Conservation (phyloP, 1,139 yeast species). For the Taphrina wiesneri region DNA sequence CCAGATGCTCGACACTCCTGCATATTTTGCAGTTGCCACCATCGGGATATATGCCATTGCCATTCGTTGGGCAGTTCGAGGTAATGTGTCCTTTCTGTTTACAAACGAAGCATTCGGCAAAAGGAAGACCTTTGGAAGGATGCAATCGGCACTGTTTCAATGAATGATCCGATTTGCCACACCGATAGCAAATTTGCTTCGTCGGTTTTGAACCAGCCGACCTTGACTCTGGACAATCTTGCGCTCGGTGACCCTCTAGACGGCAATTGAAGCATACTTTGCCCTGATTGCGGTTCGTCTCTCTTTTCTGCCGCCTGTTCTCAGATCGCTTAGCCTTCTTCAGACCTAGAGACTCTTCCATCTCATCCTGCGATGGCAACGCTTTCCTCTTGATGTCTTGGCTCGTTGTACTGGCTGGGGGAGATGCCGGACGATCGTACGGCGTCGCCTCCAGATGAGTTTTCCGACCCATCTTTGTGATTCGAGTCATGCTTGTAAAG, state of each 20-base stretch:
- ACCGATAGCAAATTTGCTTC: conserved; percentile 35
- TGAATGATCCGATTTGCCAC: conserved; percentile 36
- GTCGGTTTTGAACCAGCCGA: background rate
- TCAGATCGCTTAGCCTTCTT: conserved; percentile 23
- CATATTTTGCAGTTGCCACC: conserved; percentile 37
- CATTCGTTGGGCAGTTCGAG: conserved; percentile 35
- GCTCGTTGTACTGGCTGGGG: background rate
- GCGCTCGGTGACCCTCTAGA: conserved; percentile 32
- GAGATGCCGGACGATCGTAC: conserved; percentile 11
- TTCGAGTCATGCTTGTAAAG: conserved; percentile 31
- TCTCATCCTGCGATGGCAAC: conserved; percentile 5
- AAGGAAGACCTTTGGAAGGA: conserved; percentile 28
- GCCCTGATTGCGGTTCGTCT: conserved; percentile 29
- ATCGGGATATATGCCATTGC: conserved; percentile 35
- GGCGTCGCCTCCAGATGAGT: conserved; percentile 35
- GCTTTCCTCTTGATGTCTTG: background rate
- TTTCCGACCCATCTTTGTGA: conserved; percentile 35
- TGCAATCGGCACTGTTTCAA: conserved; percentile 29
- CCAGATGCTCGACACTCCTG: conserved; percentile 31
- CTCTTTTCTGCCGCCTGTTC: conserved; percentile 25
- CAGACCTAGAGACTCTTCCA: conserved; percentile 11
- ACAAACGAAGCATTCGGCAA: conserved; percentile 36
- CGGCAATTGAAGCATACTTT: conserved; percentile 35
- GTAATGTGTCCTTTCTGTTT: conserved; percentile 35
- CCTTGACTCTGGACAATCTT: conserved; percentile 32